Evolutionary conservation across 2,329 filamentous ascomycete genomes (phyloP), one percentile per base, ranked within the genome.

Genomic region (Sporothrix globosa): DNA sequence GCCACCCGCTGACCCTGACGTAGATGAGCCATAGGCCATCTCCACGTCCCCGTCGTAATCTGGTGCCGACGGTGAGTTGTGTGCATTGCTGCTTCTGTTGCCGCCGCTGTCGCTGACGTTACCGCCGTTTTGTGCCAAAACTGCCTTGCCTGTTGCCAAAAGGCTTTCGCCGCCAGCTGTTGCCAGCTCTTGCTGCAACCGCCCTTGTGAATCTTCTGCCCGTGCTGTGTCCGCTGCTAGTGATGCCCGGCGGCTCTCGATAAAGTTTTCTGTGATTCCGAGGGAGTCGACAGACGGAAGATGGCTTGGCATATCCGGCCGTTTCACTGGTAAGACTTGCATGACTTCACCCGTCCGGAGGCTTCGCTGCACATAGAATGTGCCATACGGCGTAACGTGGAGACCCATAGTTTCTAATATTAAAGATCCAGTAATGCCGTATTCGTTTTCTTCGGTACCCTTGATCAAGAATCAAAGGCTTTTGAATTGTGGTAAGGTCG

Each of bases 191-290:
- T 61, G 65, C 70, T 74, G 72, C 52, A 73, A 63, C 1, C 68
- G 71, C 63, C 71, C 73, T 44, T 74, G 73, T 9, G 70, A 69
- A 30, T 67, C 54, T 7, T 66, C 46, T 24, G 60, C 72, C 3
- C 67, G 73, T 21, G 70, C 69, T 9, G 52, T 65, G 68, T 63
- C 69, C 34, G 72, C 73, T 5, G 70, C 73, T 2, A 74, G 34
- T 2, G 72, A 68, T 5, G 70, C 72, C 9, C 73, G 71, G n/a
- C 73, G 73, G 11, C 67, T 39, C 67, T 74, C 72, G 24, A 74
- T 74, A 44, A 74, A 74, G 58, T 70, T 72, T 1, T 73, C 71
- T 13, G 70, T 72, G 65, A 74, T 74, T 30, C 73, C 73, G 2
- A 74, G 70, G 2, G 69, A 46, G 52, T 70, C 73, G 56, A 74